Percentiles rank a stretch among this genome's conserved stretches.
phyloP scores from a whole-genome alignment of 257 asterid genomes.

The Solanum corneliomulleri region DNA sequence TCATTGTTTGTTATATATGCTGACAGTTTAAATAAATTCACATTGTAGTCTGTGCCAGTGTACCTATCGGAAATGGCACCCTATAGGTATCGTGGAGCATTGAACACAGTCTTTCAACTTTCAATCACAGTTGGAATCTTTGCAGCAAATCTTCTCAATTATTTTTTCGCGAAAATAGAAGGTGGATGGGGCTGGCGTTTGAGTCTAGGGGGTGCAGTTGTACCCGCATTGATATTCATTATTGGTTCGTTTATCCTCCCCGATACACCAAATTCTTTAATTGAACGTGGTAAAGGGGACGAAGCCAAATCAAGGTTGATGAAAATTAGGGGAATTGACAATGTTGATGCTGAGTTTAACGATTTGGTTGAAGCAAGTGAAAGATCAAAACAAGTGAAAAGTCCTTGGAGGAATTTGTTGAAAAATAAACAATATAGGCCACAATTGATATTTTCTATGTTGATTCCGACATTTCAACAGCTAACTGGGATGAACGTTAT shows the following conservation, averaged over 20 bases:
- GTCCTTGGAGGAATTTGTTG: slow-evolving; percentile 53
- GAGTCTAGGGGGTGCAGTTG: slow-evolving; percentile 78
- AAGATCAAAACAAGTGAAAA: slow-evolving; percentile 36
- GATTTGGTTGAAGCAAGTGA: slow-evolving; percentile 62
- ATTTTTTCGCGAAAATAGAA: slow-evolving; percentile 29
- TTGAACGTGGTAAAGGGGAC: slow-evolving; percentile 44
- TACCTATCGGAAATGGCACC: slow-evolving; percentile 72
- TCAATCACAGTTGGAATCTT: slow-evolving; percentile 51
- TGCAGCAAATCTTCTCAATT: slow-evolving; percentile 45
- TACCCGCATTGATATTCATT: slow-evolving; percentile 58
- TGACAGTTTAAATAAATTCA: background rate
- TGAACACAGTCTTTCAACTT: slow-evolving; percentile 50
- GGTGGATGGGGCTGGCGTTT: slow-evolving; percentile 56
- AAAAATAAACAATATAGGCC: slow-evolving; percentile 42
- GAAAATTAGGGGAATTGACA: slow-evolving; percentile 35
- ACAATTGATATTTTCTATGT: slow-evolving; percentile 59
- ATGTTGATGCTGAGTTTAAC: slow-evolving; percentile 58
- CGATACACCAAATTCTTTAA: slow-evolving; percentile 70
- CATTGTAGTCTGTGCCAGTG: slow-evolving; percentile 24
- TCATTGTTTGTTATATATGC: too few species aligned
- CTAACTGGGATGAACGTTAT: slow-evolving; percentile 69
- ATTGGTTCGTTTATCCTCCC: slow-evolving; percentile 59
- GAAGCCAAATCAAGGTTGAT: slow-evolving; percentile 33
- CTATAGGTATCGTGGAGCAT: slow-evolving; percentile 39
- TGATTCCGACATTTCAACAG: slow-evolving; percentile 63